Conservation (phyloP, 257 asterid genomes). For the Solanum etuberosum region DNA sequence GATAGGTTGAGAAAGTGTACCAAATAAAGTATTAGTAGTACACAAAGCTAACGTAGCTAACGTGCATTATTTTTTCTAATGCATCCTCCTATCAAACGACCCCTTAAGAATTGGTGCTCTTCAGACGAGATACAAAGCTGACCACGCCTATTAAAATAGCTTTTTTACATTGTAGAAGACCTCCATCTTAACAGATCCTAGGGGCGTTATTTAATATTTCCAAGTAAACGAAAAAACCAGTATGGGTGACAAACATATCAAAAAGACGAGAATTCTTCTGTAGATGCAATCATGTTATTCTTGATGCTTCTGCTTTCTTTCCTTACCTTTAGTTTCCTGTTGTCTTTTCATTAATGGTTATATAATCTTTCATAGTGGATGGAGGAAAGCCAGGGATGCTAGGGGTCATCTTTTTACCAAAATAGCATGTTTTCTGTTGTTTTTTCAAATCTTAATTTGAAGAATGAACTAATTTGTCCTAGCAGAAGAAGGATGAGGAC, state of each 20-base stretch:
- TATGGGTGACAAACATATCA: background rate
- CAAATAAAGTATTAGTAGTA: background rate
- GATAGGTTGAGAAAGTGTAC: background rate
- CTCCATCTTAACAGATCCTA: background rate
- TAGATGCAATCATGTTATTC: background rate
- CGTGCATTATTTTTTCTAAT: background rate
- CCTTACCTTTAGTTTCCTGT: background rate
- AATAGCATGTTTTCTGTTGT: background rate
- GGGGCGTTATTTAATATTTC: background rate
- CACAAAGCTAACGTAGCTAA: background rate
- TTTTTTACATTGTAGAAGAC: background rate
- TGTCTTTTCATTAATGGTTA: background rate
- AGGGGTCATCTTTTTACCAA: background rate
- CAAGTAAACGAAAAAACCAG: background rate
- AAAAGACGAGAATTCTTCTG: background rate
- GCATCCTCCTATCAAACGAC: background rate
- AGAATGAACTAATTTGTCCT: background rate
- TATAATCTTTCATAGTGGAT: background rate
- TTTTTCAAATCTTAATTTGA: background rate
- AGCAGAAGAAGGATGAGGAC: slow-evolving; percentile 55
- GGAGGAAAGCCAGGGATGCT: background rate
- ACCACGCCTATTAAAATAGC: background rate
- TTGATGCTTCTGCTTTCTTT: background rate
- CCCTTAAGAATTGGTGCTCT: background rate
- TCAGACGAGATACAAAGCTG: background rate